Conservation (phyloP, 2,329 filamentous ascomycete species). For the Bipolaris sorokiniana region DNA sequence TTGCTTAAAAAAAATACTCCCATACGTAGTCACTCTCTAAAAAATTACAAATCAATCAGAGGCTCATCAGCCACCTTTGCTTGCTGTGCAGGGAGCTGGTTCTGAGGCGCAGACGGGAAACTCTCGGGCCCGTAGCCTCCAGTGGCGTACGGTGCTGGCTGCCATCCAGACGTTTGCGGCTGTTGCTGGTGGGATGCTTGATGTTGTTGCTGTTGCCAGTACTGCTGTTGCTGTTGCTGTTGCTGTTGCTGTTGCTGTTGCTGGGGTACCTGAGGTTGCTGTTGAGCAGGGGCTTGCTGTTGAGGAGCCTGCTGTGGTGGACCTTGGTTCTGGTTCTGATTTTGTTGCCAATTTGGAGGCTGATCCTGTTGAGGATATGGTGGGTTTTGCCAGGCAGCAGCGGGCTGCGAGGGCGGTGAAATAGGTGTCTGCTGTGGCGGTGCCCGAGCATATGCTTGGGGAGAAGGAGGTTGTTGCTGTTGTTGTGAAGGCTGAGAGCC, state of each 20-base stretch:
- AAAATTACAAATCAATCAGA: constrained; percentile 73
- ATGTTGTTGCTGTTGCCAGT: constrained; percentile 31
- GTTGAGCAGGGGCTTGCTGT: constrained; percentile 28
- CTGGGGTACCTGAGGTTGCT: constrained; percentile 26
- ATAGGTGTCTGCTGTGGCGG: constrained; percentile 37
- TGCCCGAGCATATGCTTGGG: constrained; percentile 40
- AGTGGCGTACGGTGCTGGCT: constrained; percentile 48
- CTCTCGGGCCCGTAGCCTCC: constrained; percentile 52
- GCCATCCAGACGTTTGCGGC: constrained; percentile 40
- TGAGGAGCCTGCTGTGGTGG: constrained; percentile 25
- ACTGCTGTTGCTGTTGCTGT: constrained; percentile 9
- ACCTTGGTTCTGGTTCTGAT: constrained; percentile 8
- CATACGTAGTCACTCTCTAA: background rate
- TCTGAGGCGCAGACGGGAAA: constrained; percentile 71
- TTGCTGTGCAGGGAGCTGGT: constrained; percentile 55
- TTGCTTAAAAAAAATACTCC: background rate
- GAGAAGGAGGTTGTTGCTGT: constrained; percentile 44
- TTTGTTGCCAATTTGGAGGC: constrained; percentile 31
- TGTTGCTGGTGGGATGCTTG: constrained; percentile 45
- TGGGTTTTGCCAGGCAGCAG: constrained; percentile 39
- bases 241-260: constrained; percentile 28
- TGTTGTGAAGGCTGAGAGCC: constrained; percentile 42
- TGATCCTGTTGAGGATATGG: constrained; percentile 42
- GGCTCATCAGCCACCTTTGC: constrained; percentile 73
- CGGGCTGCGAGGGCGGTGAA: constrained; percentile 40